These are phyloP conservation scores for Barnettozyma pratensis DNA, from an alignment of 805 yeast species.

Conservation along the genomic window DNA sequence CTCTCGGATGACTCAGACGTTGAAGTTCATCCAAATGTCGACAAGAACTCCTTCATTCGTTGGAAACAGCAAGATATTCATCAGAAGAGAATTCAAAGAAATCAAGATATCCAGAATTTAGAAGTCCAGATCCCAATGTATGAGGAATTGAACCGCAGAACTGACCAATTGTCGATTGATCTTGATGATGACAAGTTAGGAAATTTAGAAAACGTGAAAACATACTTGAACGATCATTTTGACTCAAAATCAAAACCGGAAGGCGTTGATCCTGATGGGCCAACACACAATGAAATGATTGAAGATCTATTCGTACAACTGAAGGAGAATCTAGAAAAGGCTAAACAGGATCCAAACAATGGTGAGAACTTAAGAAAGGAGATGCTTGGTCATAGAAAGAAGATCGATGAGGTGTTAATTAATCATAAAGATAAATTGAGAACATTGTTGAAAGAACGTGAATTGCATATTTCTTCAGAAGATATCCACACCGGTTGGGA, in stretches of 20 bases:
- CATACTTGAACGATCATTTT: conserved; percentile 44
- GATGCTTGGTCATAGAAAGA: conserved; percentile 56
- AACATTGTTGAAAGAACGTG: conserved; percentile 64
- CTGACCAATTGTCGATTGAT: conserved; percentile 51
- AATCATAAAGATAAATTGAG: conserved; percentile 64
- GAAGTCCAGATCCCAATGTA: conserved; percentile 81
- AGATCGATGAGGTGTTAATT: conserved; percentile 60
- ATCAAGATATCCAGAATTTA: conserved; percentile 69
- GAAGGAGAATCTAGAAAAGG: conserved; percentile 50
- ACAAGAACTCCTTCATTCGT: conserved; percentile 81
- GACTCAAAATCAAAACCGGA: conserved; percentile 55
- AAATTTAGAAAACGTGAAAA: conserved; percentile 29
- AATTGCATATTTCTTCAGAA: conserved; percentile 75
- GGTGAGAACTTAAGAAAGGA: conserved; percentile 32
- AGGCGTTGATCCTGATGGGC: conserved; percentile 40
- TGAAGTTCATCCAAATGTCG: conserved; percentile 98
- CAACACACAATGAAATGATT: conserved; percentile 87
- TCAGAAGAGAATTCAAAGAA: conserved; percentile 80
- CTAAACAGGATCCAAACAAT: conserved; percentile 39
- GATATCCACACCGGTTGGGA: conserved; percentile 93
- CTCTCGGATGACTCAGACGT: conserved; percentile 94
- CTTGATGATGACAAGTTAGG: conserved; percentile 37
- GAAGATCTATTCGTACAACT: conserved; percentile 83
- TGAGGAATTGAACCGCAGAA: conserved; percentile 63
- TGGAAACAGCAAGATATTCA: conserved; percentile 99